Percentiles rank a stretch among this genome's conserved stretches.
These are phyloP conservation scores for Aspergillus ruber DNA, from an alignment of 2,329 filamentous ascomycete genomes.

Conservation along the genomic window DNA sequence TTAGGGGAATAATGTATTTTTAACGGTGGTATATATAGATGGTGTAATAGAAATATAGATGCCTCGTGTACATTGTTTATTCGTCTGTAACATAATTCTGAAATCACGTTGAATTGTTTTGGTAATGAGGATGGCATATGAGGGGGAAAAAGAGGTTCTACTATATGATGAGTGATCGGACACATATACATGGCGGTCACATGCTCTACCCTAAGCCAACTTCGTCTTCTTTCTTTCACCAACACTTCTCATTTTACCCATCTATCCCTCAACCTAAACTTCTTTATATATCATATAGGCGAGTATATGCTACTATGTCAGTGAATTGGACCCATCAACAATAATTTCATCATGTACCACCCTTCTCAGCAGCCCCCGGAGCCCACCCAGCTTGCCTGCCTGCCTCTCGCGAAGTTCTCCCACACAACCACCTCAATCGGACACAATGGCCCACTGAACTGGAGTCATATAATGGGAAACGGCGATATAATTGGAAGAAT, in stretches of 20 bases:
- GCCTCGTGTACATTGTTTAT: no score
- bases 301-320: background rate
- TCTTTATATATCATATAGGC: background rate
- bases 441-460: conserved; percentile 34
- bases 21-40: background rate
- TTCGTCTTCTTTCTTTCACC: background rate
- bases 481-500: conserved; percentile 31
- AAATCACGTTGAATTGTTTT: no score
- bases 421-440: conserved; percentile 34
- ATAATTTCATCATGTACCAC: conserved; percentile 7
- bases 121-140: no score
- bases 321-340: background rate
- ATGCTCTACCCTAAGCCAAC: background rate
- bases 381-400: conserved; percentile 12
- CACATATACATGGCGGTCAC: background rate
- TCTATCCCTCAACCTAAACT: background rate
- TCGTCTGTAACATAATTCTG: no score
- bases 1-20: no score
- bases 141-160: no score
- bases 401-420: conserved; percentile 39
- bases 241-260: background rate
- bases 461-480: conserved; percentile 38
- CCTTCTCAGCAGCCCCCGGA: conserved; percentile 5
- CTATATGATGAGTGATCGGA: background rate
- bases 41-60: background rate